Conservation (phyloP, 495 filamentous ascomycete species). For the Astrothelium subdiscretum region DNA sequence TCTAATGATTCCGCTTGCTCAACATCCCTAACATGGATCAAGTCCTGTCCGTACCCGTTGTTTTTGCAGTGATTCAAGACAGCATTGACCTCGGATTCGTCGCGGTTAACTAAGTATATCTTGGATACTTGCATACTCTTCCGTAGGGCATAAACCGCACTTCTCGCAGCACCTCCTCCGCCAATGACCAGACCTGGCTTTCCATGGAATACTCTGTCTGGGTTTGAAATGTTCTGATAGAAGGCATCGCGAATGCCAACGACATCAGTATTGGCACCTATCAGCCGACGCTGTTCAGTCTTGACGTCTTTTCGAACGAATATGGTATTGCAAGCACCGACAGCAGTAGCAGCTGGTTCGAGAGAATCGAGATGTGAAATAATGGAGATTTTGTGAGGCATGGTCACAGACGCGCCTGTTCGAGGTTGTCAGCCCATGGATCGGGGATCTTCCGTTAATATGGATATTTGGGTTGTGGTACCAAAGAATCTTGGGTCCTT, state of each 20-base stretch:
- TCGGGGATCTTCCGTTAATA: neutral
- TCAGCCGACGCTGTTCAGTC: constrained; percentile 34
- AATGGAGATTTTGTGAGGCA: constrained; percentile 64
- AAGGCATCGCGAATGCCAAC: constrained; percentile 61
- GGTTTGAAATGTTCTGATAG: constrained; percentile 42
- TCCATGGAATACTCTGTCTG: constrained; percentile 35
- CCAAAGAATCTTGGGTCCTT: constrained; percentile 43
- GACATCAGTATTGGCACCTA: constrained; percentile 68
- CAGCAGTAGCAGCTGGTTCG: constrained; percentile 52
- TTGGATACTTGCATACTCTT: constrained; percentile 51
- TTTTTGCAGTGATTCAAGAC: constrained; percentile 46
- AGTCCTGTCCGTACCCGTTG: constrained; percentile 37
- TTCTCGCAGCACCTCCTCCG: constrained; percentile 56
- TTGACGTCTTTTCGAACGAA: constrained; percentile 41
- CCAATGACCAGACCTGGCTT: constrained; percentile 51
- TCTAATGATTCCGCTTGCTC: constrained; percentile 45
- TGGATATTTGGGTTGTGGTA: neutral
- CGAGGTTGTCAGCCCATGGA: neutral
- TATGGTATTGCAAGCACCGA: constrained; percentile 65
- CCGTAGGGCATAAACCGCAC: constrained; percentile 52
- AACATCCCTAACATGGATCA: constrained; percentile 45
- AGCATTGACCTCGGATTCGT: constrained; percentile 47
- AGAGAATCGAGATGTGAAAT: constrained; percentile 56
- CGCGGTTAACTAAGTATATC: constrained; percentile 63
- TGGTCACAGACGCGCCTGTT: constrained; percentile 54